Percentiles rank a stretch among this genome's conserved stretches.
Conservation (phyloP, 768 basidiomycete species). For the Kwoniella newhampshirensis region DNA sequence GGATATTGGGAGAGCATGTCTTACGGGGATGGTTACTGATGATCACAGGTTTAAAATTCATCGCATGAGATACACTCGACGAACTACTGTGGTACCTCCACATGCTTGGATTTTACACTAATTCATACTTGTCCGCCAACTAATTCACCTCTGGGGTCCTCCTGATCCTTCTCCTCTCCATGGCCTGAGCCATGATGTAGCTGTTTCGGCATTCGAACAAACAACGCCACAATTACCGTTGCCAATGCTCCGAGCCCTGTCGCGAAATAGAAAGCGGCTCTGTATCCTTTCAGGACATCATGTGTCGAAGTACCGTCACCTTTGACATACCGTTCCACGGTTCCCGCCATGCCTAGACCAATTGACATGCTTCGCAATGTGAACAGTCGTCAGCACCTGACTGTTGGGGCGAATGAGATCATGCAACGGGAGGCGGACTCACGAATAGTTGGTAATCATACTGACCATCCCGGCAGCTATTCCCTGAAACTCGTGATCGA, state of each 20-base stretch:
- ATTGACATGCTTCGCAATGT: slow-evolving; percentile 22
- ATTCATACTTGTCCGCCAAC: too few species aligned
- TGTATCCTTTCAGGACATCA: slow-evolving; percentile 16
- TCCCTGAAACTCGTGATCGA: slow-evolving; percentile 25
- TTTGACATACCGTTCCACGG: slow-evolving; percentile 18
- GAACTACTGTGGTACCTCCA: too few species aligned
- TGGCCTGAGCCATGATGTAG: not conserved
- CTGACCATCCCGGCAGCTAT: slow-evolving; percentile 27
- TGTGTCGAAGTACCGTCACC: not conserved
- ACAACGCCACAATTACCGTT: slow-evolving; percentile 16
- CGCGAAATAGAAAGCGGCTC: slow-evolving; percentile 15
- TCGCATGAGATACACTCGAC: too few species aligned
- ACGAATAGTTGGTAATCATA: slow-evolving; percentile 32
- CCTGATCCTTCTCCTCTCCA: too few species aligned
- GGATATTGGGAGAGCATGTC: too few species aligned
- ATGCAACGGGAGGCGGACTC: slow-evolving; percentile 62
- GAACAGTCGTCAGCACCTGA: too few species aligned
- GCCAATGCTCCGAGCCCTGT: slow-evolving; percentile 17
- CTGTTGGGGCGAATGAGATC: not conserved
- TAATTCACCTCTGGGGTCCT: too few species aligned
- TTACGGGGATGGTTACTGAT: too few species aligned
- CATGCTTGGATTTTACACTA: too few species aligned
- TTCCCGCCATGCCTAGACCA: slow-evolving; percentile 26
- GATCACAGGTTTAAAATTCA: not conserved
- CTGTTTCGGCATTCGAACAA: slow-evolving; percentile 23